A percentile compares a stretch with the other conserved stretches of the same genome.
phyloP scores from a whole-genome alignment of 495 filamentous ascomycete species.

The Aspergillus conjunctus region DNA sequence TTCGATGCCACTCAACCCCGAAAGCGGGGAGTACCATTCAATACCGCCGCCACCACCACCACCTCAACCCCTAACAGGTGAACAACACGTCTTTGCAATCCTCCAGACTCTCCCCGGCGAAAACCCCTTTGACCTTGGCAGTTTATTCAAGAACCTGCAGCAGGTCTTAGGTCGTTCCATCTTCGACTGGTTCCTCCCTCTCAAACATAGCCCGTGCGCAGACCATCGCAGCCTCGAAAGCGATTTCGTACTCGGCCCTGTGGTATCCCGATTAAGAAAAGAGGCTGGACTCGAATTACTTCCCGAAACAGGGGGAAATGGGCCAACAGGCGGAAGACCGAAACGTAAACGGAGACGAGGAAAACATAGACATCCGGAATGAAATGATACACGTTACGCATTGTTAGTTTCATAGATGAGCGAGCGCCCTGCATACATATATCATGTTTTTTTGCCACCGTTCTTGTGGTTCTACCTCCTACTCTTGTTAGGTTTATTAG shows the following conservation, averaged over 20 bases:
- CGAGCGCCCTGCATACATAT: background rate
- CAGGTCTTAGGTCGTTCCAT: constrained; percentile 72
- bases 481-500: no score
- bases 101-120: constrained; percentile 71
- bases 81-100: constrained; percentile 71
- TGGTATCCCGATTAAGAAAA: constrained; percentile 51
- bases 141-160: constrained; percentile 63
- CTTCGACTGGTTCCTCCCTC: constrained; percentile 73
- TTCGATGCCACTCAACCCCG: constrained; percentile 7
- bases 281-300: constrained; percentile 46
- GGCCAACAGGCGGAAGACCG: constrained; percentile 8
- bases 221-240: constrained; percentile 50
- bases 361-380: constrained; percentile 16
- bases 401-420: background rate
- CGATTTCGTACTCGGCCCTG: constrained; percentile 52
- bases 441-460: no score
- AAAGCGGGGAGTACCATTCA: constrained; percentile 9
- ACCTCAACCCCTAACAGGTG: constrained; percentile 6
- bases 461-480: no score
- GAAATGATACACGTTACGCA: background rate
- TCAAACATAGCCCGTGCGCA: constrained; percentile 65
- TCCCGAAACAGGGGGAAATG: background rate
- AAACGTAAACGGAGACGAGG: constrained; percentile 20
- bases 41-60: constrained; percentile 1
- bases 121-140: constrained; percentile 77